Percentiles rank a stretch among this genome's conserved stretches.
phyloP scores from a whole-genome alignment of 345 rosid species.

The Boechera retrofracta region DNA sequence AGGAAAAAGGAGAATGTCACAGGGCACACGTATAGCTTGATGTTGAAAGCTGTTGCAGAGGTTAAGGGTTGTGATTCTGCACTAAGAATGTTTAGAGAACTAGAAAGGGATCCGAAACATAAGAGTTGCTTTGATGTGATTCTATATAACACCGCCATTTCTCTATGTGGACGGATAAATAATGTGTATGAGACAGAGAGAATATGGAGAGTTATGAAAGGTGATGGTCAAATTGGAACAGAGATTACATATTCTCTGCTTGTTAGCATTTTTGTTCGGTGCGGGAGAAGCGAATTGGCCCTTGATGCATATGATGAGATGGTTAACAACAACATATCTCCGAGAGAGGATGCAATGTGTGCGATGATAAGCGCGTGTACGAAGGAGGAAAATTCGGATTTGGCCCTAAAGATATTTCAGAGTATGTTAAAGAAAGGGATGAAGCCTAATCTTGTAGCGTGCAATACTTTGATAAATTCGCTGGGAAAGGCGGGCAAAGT shows the following conservation, averaged over 20 bases:
- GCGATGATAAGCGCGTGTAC: slow-evolving; percentile 64
- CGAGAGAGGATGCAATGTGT: slow-evolving; percentile 60
- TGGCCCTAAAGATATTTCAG: slow-evolving; percentile 60
- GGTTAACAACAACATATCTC: slow-evolving; percentile 54
- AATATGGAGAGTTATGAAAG: slow-evolving; percentile 67
- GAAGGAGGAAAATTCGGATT: slow-evolving; percentile 67
- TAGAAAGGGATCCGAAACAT: slow-evolving; percentile 50
- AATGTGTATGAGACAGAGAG: slow-evolving; percentile 64
- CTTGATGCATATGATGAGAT: slow-evolving; percentile 76
- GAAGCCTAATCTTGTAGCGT: slow-evolving; percentile 66
- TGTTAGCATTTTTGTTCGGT: slow-evolving; percentile 71
- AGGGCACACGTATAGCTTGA: slow-evolving; percentile 68
- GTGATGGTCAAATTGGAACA: slow-evolving; percentile 63
- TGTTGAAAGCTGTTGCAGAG: slow-evolving; percentile 68
- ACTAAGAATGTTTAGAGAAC: slow-evolving; percentile 55
- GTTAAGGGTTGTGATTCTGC: slow-evolving; percentile 61
- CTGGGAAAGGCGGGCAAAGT: slow-evolving; percentile 73
- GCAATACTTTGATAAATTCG: slow-evolving; percentile 72
- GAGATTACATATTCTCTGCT: slow-evolving; percentile 65
- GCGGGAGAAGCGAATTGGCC: slow-evolving; percentile 65
- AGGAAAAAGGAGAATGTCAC: slow-evolving; percentile 53
- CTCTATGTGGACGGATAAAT: slow-evolving; percentile 63
- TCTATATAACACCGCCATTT: slow-evolving; percentile 78
- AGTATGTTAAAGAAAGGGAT: slow-evolving; percentile 55
- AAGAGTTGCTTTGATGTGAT: slow-evolving; percentile 56